Evolutionary conservation across 2,329 filamentous ascomycete species (phyloP).

Genomic region (Orbilia javanica): DNA sequence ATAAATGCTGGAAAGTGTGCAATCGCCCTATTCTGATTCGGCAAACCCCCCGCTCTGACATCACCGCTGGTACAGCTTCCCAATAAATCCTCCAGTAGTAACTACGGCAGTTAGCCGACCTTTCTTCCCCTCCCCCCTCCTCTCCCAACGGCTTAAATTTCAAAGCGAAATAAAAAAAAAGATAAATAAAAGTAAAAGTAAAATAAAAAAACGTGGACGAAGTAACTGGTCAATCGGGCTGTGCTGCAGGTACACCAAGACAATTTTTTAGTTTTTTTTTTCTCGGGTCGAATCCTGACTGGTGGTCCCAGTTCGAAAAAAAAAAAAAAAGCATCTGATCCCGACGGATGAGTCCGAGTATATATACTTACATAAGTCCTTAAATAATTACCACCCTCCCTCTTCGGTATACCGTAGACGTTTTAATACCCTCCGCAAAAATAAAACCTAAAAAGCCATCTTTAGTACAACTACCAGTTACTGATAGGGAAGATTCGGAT

Average conservation of each 20-base stretch:
- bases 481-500: too few species aligned
- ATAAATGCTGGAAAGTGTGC: too few species aligned
- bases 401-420: not conserved
- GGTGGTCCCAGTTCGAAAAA: not conserved
- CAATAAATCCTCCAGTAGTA: not conserved
- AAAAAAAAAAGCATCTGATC: slow-evolving; percentile 12
- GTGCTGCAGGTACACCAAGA: slow-evolving; percentile 19
- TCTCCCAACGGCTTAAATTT: slow-evolving; percentile 1
- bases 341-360: not conserved
- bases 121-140: not conserved
- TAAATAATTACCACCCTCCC: too few species aligned
- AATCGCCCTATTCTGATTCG: too few species aligned
- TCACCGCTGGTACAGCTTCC: too few species aligned
- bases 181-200: not conserved
- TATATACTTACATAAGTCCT: slow-evolving; percentile 3
- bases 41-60: too few species aligned
- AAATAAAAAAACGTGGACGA: slow-evolving; percentile 20
- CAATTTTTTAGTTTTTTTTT: not conserved
- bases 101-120: too few species aligned
- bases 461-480: too few species aligned
- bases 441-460: too few species aligned
- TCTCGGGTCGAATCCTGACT: not conserved
- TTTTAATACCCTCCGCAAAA: not conserved
- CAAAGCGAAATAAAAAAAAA: not conserved
- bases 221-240: not conserved